A percentile compares a stretch with the other conserved stretches of the same genome.
phyloP scores from a whole-genome alignment of 805 yeast species.

The Hanseniaspora guilliermondii region DNA sequence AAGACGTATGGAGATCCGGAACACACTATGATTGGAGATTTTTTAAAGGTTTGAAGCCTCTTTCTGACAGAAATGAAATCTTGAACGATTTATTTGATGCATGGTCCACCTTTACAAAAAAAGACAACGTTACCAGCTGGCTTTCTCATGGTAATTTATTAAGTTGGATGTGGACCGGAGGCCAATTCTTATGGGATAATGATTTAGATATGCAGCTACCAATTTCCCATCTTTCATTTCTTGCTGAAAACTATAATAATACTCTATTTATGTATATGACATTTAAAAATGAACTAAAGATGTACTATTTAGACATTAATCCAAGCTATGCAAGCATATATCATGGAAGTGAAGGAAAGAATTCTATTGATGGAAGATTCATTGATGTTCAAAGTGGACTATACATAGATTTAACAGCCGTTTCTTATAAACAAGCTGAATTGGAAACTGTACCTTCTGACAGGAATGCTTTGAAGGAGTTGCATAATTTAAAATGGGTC shows the following conservation, averaged over 20 bases:
- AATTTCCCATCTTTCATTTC: conserved; percentile 29
- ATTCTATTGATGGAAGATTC: conserved; percentile 48
- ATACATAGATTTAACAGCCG: conserved; percentile 48
- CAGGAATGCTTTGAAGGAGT: neutral
- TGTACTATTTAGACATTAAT: conserved; percentile 36
- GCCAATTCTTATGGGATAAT: conserved; percentile 43
- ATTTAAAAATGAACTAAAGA: conserved; percentile 33
- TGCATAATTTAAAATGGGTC: neutral
- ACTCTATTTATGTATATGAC: conserved; percentile 32
- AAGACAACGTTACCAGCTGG: conserved; percentile 37
- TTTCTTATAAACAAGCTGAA: conserved; percentile 28
- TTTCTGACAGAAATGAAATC: conserved; percentile 15
- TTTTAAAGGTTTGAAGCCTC: conserved; percentile 39
- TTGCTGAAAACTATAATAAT: conserved; percentile 36
- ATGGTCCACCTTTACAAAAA: conserved; percentile 35
- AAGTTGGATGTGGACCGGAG: conserved; percentile 48
- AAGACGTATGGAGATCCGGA: conserved; percentile 5
- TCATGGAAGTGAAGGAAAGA: conserved; percentile 31
- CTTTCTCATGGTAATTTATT: conserved; percentile 44
- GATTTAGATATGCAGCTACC: conserved; percentile 47
- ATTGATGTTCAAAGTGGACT: conserved; percentile 48
- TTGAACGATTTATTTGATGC: conserved; percentile 35
- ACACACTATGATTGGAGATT: conserved; percentile 46
- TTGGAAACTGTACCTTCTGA: neutral
- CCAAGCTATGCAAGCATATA: conserved; percentile 31